A percentile compares a stretch with the other conserved stretches of the same genome.
phyloP scores from a whole-genome alignment of 345 rosid genomes.

The Linum usitatissimum region DNA sequence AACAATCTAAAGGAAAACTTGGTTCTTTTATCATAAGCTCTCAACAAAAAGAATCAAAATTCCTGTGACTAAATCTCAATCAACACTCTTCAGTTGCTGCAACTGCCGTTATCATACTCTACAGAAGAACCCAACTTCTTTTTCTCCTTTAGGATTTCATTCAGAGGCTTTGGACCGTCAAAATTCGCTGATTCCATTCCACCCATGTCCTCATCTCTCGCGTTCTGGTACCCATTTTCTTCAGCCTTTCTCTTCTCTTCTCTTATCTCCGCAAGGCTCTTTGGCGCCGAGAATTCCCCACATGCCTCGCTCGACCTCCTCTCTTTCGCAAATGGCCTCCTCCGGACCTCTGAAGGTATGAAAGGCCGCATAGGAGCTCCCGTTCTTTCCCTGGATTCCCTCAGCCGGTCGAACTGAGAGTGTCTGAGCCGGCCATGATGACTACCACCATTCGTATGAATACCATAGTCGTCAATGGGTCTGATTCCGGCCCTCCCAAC shows the following conservation, averaged over 20 bases:
- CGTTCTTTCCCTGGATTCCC: conserved; percentile 19
- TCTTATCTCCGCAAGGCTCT: conserved; percentile 40
- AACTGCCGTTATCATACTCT: conserved; percentile 7
- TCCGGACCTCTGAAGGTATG: conserved; percentile 15
- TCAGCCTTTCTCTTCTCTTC: conserved; percentile 35
- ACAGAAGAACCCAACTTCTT: conserved; percentile 7
- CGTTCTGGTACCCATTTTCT: conserved; percentile 10
- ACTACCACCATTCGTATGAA: conserved; percentile 14
- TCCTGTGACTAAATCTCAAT: neutral
- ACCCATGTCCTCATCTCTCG: conserved; percentile 6
- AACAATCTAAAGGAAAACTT: neutral
- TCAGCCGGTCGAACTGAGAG: conserved; percentile 11
- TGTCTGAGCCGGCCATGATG: conserved; percentile 16
- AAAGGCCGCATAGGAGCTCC: conserved; percentile 8
- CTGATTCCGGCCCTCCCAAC: conserved; percentile 19
- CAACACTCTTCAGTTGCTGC: neutral
- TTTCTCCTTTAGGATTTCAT: conserved; percentile 46
- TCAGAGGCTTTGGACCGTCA: conserved; percentile 41
- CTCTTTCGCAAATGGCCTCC: conserved; percentile 22
- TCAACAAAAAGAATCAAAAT: neutral
- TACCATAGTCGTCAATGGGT: conserved; percentile 18
- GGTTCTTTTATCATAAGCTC: neutral
- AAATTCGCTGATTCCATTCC: conserved; percentile 22
- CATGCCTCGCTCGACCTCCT: conserved; percentile 17
- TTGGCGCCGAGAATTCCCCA: conserved; percentile 37